phyloP scores from a whole-genome alignment of 805 yeast species.

The Yarrowia alimentaria region DNA sequence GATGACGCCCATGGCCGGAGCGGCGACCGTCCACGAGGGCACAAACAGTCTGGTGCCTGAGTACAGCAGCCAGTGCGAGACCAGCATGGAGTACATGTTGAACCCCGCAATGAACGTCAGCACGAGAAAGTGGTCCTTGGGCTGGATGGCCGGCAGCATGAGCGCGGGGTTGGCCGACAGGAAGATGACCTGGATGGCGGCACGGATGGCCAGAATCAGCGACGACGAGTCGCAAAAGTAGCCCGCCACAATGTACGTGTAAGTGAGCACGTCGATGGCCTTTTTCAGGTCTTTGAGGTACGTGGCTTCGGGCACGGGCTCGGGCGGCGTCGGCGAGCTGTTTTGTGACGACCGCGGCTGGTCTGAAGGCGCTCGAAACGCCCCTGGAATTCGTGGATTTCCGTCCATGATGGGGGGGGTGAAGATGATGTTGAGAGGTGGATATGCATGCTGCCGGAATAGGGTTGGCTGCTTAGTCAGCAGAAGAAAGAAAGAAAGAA shows the following conservation, averaged over 20 bases:
- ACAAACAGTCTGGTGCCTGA: not conserved
- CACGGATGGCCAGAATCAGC: not conserved
- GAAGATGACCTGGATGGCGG: constrained; percentile 5
- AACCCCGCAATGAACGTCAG: not conserved
- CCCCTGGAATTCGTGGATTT: too few relatives aligned
- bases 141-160: constrained; percentile 8
- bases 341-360: too few relatives aligned
- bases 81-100: constrained; percentile 10
- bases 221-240: constrained; percentile 25
- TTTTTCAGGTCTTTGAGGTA: constrained; percentile 10
- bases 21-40: constrained; percentile 10
- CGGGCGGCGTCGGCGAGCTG: too few relatives aligned
- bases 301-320: constrained; percentile 5
- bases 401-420: too few relatives aligned
- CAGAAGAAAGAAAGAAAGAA: too few relatives aligned
- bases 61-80: not conserved
- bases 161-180: constrained; percentile 1
- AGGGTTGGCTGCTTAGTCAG: too few relatives aligned
- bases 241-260: constrained; percentile 26
- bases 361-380: too few relatives aligned
- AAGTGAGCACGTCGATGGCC: constrained; percentile 24
- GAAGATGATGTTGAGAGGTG: too few relatives aligned
- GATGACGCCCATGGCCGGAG: not conserved
- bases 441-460: too few relatives aligned
- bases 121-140: constrained; percentile 7